Base-by-base conservation (phyloP, 768 basidiomycete genomes). In the Pisolithus tinctorius region DNA sequence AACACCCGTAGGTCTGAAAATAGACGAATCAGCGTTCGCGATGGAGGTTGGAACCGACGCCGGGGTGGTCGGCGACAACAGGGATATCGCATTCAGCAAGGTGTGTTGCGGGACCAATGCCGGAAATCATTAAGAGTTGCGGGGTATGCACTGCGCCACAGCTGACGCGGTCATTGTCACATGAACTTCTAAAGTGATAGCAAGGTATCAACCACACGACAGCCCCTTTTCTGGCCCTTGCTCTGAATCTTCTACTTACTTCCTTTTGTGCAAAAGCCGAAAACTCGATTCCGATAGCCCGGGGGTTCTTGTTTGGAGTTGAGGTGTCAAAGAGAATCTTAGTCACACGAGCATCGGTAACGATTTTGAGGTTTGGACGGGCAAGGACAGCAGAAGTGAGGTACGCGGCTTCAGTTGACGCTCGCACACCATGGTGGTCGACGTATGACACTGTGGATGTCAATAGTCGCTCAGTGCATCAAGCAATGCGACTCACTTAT, bases 81-180 rank as follows among this genome's bases (percentile, higher is more conserved):
- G 78, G 70, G 17, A 93, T 82, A 6, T 67, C 65, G 50, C 82
- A 69, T 34, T 71, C 63, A 9, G 69, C 56, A 34, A 92, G 72
- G 11, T 86, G 74, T 1, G 71, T 70, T 2, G 74, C 73, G 31
- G 88, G 86, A 3, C 90, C 91, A 44, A 93, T 70, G 9, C 91
- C 91, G 14, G 86, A 88, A 16, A 88, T 72, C 74, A 86, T 75
- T 14, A 88, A 72, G 48, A 87, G 77, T 71, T 86, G 67, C 4
- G 84, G 84, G 6, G 82, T 76, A 56, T 86, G 82, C 9, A 86
- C 63, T 3, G 83, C 76, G 0, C 83, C 83, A 26, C 76, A 82
- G 10, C 83, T 85, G 34, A 30, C 6, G 6, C 14, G 34, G 34
- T 4, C 14, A 25, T 37, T 17, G 14, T 8, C 13, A 42, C 47